Base-by-base conservation (phyloP, 2,329 filamentous ascomycete genomes). In the Ascochyta clinopodiicola region DNA sequence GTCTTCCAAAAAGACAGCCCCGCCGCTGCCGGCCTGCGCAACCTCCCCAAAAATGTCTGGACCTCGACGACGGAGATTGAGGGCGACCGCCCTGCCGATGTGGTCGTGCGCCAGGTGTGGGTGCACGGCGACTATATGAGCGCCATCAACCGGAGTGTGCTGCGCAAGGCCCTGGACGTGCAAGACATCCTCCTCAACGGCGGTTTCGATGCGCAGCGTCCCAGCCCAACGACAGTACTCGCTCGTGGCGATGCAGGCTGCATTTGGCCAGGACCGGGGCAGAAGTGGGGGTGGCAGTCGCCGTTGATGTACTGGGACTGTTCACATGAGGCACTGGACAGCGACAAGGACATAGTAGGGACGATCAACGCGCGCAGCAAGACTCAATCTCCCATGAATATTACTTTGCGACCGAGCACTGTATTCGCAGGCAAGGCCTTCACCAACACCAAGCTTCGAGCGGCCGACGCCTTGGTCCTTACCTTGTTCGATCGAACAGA, bases 21-120 rank as follows among this genome's bases (percentile, higher is more conserved):
- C 62, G 86, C 86, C 64, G 88, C 86, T 68, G 87, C 88, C 62
- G 85, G 87, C 22, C 88, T 88, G 44, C 88, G 87, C 47, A 89
- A 87, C 59, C 79, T 92, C 7, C 90, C 90, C 27, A 87, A 88
- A 68, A 88, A 93, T 83, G 89, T 90, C 63, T 94, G 90, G 90
- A 92, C 90, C 24, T 88, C 88, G 34, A 88, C 88, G 6, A 84
- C 86, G 56, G 85, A 87, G 25, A 79, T 90, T 49, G 77, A 83
- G 32, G 83, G 84, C 43, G 79, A 79, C 49, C 75, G 76, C 4
- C 69, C 77, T 24, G 78, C 80, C 39, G 89, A 94, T 71, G 86
- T 94, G n/a, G 86, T 90, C 51, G 89, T 94, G 85, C 88, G 89
- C 62, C 90, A 90, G 53, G 84, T 91, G 51, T 94, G 90, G 90